A percentile compares a stretch with the other conserved stretches of the same genome.
These are phyloP conservation scores for Polytrichum formosum DNA, from an alignment of 225 moss, liverwort and hornwort species.

Conservation along the genomic window DNA sequence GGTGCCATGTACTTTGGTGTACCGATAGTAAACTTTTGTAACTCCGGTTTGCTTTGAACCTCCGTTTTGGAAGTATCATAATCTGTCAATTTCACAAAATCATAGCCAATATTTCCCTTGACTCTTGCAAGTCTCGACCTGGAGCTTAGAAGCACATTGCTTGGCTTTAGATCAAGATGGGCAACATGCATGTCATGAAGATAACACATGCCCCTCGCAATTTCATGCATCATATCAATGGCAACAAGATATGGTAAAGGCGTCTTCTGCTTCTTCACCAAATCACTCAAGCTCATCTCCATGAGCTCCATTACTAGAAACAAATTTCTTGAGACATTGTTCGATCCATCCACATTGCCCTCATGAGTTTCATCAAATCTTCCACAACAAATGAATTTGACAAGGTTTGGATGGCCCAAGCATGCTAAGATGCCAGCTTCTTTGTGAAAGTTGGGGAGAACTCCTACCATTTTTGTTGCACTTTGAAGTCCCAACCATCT, in stretches of 20 bases:
- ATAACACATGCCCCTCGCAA: slow-evolving; percentile 7
- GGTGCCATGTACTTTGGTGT: not conserved
- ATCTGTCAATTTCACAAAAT: not conserved
- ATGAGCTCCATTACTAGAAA: not conserved
- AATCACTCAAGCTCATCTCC: not conserved
- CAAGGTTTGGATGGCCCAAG: slow-evolving; percentile 15
- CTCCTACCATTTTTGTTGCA: slow-evolving; percentile 16
- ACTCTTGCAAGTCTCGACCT: too few species aligned
- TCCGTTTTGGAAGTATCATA: not conserved
- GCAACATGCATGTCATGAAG: slow-evolving; percentile 4
- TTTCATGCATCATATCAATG: not conserved
- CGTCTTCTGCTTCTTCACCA: not conserved
- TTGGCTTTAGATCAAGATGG: slow-evolving; percentile 8
- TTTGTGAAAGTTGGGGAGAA: slow-evolving; percentile 6
- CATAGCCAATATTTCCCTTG: not conserved
- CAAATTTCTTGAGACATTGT: too few species aligned
- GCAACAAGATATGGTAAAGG: not conserved
- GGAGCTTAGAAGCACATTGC: not conserved
- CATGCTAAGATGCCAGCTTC: slow-evolving; percentile 12
- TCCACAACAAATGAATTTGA: slow-evolving; percentile 22
- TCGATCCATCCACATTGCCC: not conserved
- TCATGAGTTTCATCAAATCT: not conserved
- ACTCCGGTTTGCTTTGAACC: not conserved
- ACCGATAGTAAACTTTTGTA: not conserved
- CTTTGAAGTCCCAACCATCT: not conserved